A percentile compares a stretch with the other conserved stretches of the same genome.
Evolutionary conservation across 441 rosid genomes (phyloP).

Genomic region (Rhodomyrtus psidioides): DNA sequence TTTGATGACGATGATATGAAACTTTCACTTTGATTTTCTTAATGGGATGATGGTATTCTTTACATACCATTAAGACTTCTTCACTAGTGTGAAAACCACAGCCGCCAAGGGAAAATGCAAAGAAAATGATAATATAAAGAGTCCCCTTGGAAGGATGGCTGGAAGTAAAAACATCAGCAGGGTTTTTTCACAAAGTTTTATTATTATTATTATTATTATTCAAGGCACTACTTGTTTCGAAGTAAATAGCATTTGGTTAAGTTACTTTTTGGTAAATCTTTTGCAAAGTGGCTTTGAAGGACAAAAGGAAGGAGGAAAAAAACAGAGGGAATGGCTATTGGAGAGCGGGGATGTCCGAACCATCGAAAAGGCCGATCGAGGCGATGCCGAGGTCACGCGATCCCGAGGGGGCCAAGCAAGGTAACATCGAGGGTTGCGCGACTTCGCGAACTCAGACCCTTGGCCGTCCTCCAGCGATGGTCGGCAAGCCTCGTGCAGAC

Average conservation of each 20-base stretch:
- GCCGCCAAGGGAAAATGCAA: background rate
- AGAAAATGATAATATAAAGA: background rate
- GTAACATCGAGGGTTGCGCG: rapidly evolving
- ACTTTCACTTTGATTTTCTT: background rate
- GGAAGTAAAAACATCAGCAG: background rate
- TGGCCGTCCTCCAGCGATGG: rapidly evolving
- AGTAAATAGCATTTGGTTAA: rapidly evolving
- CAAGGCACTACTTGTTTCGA: rapidly evolving
- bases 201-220: rapidly evolving
- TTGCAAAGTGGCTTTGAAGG: background rate
- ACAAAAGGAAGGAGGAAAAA: no score
- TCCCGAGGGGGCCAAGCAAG: rapidly evolving
- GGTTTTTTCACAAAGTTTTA: no score
- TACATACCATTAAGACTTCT: no score
- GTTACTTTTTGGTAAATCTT: rapidly evolving
- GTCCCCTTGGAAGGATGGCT: background rate
- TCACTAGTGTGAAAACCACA: background rate
- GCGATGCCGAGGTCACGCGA: no score
- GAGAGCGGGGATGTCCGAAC: no score
- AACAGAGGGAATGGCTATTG: background rate
- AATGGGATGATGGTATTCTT: background rate
- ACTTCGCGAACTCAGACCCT: rapidly evolving
- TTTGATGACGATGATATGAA: background rate
- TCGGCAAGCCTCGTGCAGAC: rapidly evolving
- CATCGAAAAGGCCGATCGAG: no score